Evolutionary conservation across 2,329 filamentous ascomycete species (phyloP), one percentile per base, ranked within the genome.

Genomic region (Seiridium unicorne): DNA sequence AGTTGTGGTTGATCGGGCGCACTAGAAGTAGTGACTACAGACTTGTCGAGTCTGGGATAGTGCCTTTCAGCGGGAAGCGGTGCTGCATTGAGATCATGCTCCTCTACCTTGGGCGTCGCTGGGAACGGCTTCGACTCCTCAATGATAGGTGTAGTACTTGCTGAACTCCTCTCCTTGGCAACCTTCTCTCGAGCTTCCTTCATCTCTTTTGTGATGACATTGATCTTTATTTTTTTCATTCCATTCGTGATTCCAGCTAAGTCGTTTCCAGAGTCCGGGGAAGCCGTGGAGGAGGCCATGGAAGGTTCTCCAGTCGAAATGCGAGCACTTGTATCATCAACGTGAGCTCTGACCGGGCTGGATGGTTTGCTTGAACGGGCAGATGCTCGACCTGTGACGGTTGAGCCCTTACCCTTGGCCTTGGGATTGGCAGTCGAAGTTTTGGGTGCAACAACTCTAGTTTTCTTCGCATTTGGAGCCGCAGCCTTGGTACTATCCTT

Each of bases 191-290:
- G 80, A 1, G 82, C 84, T 55, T 86, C 84, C 65, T 79, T 82
- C 66, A 87, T 82, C 44, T 84, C 78, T 61, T 86, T 80, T 1
- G 84, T 86, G 44, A 87, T 76, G 32, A 88, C 70, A 57, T 83
- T 87, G 66, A 89, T 85, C 68, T 83, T 87, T 60, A 89, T 84
- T 70, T 83, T 86, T 69, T 84, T 87, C 80, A 88, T 83, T 1
- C 83, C 81, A 42, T 76, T 78, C 0, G 84, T 83, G 62, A 89
- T 77, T 55, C 74, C 80, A 57, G 87, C 83, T 42, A 89, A 69
- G 54, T 81, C 81, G 53, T 78, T 74, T 3, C 65, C 67, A 6
- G 69, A 38, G n/a, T 64, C 53, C 34, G 58, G 40, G 31, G 57
- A 10, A 26, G 58, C 11, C 42, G 60, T 59, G 5, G 35, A 55